Evolutionary conservation across 257 asterid genomes (phyloP).

Genomic region (Rubia yunnanensis): DNA sequence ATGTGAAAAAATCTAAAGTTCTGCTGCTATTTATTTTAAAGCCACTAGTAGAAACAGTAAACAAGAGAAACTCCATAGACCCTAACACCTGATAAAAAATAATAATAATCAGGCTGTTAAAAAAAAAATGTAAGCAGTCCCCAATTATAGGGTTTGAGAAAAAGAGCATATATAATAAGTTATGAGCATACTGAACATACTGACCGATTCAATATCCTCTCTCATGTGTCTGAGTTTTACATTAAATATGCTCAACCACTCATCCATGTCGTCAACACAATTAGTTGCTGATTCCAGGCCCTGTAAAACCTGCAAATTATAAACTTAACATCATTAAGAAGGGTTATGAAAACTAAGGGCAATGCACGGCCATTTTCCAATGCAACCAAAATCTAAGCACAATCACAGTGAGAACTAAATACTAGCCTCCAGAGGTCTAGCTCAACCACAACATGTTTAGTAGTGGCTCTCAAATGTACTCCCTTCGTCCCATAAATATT

Average conservation of each 20-base stretch:
- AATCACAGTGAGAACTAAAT: neutral
- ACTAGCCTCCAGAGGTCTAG: neutral
- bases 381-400: neutral
- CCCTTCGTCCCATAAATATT: no score
- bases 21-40: no score
- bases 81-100: neutral
- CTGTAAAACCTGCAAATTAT: conserved; percentile 57
- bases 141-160: neutral
- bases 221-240: conserved; percentile 97
- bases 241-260: conserved; percentile 92
- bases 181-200: conserved; percentile 11
- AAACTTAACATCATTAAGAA: conserved; percentile 1
- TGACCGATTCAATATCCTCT: conserved; percentile 97
- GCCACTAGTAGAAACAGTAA: neutral
- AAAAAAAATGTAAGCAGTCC: neutral
- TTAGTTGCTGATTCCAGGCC: conserved; percentile 74
- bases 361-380: no score
- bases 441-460: neutral
- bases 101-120: neutral
- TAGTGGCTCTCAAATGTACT: no score
- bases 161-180: neutral
- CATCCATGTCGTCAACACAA: conserved; percentile 98
- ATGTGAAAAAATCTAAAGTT: no score
- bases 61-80: neutral
- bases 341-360: neutral